phyloP scores from a whole-genome alignment of 169 alveolate genomes.

The Nephromyces sp. region DNA sequence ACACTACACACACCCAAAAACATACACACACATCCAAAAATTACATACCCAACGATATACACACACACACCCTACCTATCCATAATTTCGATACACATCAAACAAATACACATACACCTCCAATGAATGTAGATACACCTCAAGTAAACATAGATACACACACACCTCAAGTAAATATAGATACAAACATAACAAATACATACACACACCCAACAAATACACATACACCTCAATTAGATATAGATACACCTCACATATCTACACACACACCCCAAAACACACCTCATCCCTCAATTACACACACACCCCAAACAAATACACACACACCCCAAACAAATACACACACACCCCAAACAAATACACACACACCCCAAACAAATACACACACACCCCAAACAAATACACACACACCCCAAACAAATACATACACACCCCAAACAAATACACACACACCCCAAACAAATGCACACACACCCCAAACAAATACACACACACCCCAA shows the following conservation, averaged over 20 bases:
- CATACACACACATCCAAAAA: not conserved
- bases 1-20: not conserved
- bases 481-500: not conserved
- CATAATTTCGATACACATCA: not conserved
- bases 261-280: not conserved
- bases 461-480: not conserved
- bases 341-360: not conserved
- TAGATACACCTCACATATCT: not conserved
- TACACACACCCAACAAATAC: not conserved
- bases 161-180: not conserved
- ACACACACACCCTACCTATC: not conserved
- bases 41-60: not conserved
- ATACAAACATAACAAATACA: not conserved
- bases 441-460: not conserved
- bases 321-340: not conserved
- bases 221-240: not conserved
- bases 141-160: not conserved
- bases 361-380: not conserved
- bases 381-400: not conserved
- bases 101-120: not conserved
- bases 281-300: no score
- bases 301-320: not conserved
- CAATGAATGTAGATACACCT: not conserved
- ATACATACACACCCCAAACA: not conserved
- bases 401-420: not conserved